Evolutionary conservation across 805 yeast genomes (phyloP), one percentile per base, ranked within the genome.

Genomic region (Saccharomyces jurei): DNA sequence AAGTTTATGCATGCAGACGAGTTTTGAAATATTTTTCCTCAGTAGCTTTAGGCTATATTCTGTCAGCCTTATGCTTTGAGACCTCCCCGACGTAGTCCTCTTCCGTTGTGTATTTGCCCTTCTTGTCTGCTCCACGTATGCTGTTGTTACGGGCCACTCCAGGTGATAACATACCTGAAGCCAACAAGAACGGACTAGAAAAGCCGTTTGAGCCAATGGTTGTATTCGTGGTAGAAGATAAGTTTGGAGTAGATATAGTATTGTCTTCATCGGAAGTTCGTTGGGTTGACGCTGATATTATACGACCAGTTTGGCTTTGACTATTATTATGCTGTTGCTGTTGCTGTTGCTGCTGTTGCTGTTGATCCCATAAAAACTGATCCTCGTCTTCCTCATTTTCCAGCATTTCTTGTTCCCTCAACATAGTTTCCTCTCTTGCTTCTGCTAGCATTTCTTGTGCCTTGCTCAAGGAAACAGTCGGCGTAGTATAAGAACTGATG

Each of bases 401-500:
- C 51, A 50, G 36, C 28, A 74, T 49, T 52, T 78, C 64, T 63
- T 78, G 67, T 75, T 80, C 71, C 76, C 83, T 82, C 52, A 76
- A 63, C 58, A 77, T 79, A 0, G 87, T 83, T 58, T 81, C 88
- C 63, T 86, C 94, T 64, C 95, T 78, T 0, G 96, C 94, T 60
- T 84, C 87, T 2, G 88, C 84, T 63, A 89, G 75, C 69, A 94
- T 70, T 63, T 84, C 96, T 70, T 89, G 96, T 0, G 99, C 99
- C 62, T 82, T 84, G 50, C 83, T 81, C 58, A 94, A 74, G 10
- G 96, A 84, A 8, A 94, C 90, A 0, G 98, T 92, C n/a, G 99
- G 98, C 0, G 97, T 89, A 11, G 87, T 85, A 69, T 96, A 92
- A 14, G 97, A 87, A 56, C 96, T 86, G 9, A 91, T 85, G 1